phyloP scores from a whole-genome alignment of 768 basidiomycete genomes.

The Amanita phalloides region DNA sequence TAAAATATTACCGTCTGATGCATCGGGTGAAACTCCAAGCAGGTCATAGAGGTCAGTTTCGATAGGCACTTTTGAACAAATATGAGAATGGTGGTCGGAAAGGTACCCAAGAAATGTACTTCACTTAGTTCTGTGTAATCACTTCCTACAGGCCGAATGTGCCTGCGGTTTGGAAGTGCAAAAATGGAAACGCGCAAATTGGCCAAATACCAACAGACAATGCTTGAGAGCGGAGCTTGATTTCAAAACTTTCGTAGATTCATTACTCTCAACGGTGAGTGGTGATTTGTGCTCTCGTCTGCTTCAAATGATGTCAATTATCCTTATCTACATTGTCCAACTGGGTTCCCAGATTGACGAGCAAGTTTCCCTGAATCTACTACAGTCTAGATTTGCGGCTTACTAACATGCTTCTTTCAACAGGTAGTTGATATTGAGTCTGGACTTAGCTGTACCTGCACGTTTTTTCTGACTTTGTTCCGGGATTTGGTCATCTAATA shows the following conservation, averaged over 20 bases:
- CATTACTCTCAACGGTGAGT: conserved; percentile 10
- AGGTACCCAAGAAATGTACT: conserved; percentile 1
- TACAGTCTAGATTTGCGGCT: conserved; percentile 15
- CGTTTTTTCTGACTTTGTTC: not conserved
- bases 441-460: conserved; percentile 2
- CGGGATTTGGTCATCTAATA: not conserved
- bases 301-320: conserved; percentile 41
- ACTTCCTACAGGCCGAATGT: not conserved
- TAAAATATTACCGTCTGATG: conserved; percentile 49
- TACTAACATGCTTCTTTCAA: not conserved
- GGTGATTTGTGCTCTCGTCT: conserved; percentile 1
- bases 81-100: not conserved
- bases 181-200: conserved; percentile 7
- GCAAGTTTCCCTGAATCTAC: conserved; percentile 8
- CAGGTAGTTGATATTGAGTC: not conserved
- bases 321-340: conserved; percentile 93
- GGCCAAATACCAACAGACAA: conserved; percentile 7
- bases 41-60: conserved; percentile 84
- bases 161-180: conserved; percentile 5
- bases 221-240: conserved; percentile 25
- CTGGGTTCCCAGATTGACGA: conserved; percentile 47
- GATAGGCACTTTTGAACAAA: conserved; percentile 40
- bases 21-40: conserved; percentile 60
- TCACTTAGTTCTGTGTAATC: conserved; percentile 1
- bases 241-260: not conserved